phyloP scores from a whole-genome alignment of 176 grass and related monocot species.

The Neostapfia colusana region DNA sequence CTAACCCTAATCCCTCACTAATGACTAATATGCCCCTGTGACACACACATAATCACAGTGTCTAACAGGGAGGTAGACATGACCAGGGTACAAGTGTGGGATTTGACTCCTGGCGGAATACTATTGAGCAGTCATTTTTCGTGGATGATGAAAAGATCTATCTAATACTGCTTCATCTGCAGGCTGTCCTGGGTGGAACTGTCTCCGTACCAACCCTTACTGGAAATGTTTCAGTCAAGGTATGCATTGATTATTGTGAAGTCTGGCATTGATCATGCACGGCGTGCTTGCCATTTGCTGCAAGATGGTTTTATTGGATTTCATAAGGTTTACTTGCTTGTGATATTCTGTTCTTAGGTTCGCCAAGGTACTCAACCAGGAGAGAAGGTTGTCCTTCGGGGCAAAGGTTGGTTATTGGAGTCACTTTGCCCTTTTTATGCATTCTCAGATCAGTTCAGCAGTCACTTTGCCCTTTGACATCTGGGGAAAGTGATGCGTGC shows the following conservation, averaged over 20 bases:
- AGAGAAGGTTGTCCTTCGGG: constrained; percentile 80
- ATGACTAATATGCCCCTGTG: too few relatives aligned
- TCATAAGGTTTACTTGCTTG: constrained; percentile 2
- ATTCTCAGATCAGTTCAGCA: neutral
- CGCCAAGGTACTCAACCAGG: constrained; percentile 84
- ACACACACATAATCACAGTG: too few relatives aligned
- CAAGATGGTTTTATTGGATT: constrained; percentile 12
- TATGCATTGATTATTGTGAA: constrained; percentile 18
- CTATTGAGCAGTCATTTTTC: neutral
- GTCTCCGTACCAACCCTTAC: constrained; percentile 78
- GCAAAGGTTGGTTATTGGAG: constrained; percentile 63
- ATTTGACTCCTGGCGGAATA: neutral
- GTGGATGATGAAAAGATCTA: constrained; percentile 8
- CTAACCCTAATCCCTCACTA: too few relatives aligned
- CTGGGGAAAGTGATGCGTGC: neutral
- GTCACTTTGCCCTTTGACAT: constrained; percentile 4
- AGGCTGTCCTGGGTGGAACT: constrained; percentile 86
- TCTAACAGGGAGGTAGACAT: neutral
- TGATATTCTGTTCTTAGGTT: constrained; percentile 51
- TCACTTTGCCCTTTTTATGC: neutral
- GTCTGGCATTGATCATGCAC: constrained; percentile 3
- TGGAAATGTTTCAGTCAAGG: constrained; percentile 91
- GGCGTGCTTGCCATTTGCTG: neutral
- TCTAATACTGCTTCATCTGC: constrained; percentile 45
- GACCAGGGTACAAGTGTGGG: neutral